Base-by-base conservation (phyloP, 169 alveolate species). In the Plasmodium gonderi region DNA sequence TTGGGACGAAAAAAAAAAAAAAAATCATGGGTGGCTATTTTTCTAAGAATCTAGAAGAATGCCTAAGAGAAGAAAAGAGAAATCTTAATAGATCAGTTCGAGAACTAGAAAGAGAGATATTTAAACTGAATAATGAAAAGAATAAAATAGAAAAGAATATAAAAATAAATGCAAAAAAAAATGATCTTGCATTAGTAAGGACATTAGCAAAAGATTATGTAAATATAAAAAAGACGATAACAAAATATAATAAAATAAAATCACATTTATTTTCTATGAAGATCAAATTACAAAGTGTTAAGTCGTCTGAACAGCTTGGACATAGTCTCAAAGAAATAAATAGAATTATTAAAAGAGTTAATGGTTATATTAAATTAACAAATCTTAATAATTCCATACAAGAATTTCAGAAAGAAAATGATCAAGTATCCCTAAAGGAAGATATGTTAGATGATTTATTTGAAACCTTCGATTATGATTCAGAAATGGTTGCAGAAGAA, bases 211-310 rank as follows among this genome's bases (percentile, higher is more conserved):
- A 45, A 75, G 92, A 82, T 26, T 36, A 68, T 44, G 80, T 82
- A n/a, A 67, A 75, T 31, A 31, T 82, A 29, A 82, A 68, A n/a
- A 64, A 82, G 20, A 82, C 80, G 3, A 49, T 82, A 20, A n/a
- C 76, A 44, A 82, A 82, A 38, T 82, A 69, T 40, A 82, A 47
- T 54, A 82, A 82, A 42, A 49, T 82, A 11, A 82, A 82, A 38
- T 82, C 92, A 20, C 92, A 82, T 68, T 26, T 82, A 45, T 82
- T 82, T 47, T 82, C 92, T 3, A 82, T 82, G 92, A 67, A 82
- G 60, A 69, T 82, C 33, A 82, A 82, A 47, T 38, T 82, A 31
- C 92, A 82, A 40, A 82, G 92, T 82, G 92, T 82, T 11, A 82
- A 82, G 60, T 82, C 92, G 7, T 82, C 92, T 47, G 92, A 82